These are phyloP conservation scores for Sugiyamaella qingdaonensis DNA, from an alignment of 805 yeast genomes.

Conservation along the genomic window DNA sequence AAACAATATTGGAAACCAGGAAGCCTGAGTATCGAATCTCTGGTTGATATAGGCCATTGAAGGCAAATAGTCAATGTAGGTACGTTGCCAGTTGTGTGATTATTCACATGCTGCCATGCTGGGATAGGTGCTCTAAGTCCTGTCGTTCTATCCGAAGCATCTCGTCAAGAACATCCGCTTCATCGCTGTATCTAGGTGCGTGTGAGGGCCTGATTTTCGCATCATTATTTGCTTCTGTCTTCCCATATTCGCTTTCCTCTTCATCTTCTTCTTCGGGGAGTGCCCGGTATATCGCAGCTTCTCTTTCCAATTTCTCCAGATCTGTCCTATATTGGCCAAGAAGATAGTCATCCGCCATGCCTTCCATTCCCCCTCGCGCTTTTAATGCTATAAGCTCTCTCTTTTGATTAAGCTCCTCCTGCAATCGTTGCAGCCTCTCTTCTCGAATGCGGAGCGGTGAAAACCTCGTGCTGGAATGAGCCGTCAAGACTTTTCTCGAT, in stretches of 20 bases:
- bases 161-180: slow-evolving; percentile 7
- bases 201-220: no score
- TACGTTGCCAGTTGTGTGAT: no score
- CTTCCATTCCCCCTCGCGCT: slow-evolving; percentile 13
- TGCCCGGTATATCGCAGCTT: slow-evolving; percentile 3
- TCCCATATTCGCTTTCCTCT: neutral
- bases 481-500: neutral
- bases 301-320: slow-evolving; percentile 3
- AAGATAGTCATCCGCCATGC: slow-evolving; percentile 10
- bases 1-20: no score
- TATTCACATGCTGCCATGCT: neutral
- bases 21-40: no score
- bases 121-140: slow-evolving; percentile 1
- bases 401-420: slow-evolving; percentile 3
- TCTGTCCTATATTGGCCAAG: slow-evolving; percentile 3
- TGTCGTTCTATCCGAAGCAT: slow-evolving; percentile 3
- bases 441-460: slow-evolving; percentile 4
- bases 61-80: no score
- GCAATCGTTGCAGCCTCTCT: neutral
- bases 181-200: neutral
- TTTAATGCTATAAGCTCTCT: slow-evolving; percentile 11
- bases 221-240: neutral
- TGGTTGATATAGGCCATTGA: no score
- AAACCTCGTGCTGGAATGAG: slow-evolving; percentile 4
- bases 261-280: slow-evolving; percentile 1